phyloP scores from a whole-genome alignment of 352 stramenopile genomes.

The Globisporangium lucens region DNA sequence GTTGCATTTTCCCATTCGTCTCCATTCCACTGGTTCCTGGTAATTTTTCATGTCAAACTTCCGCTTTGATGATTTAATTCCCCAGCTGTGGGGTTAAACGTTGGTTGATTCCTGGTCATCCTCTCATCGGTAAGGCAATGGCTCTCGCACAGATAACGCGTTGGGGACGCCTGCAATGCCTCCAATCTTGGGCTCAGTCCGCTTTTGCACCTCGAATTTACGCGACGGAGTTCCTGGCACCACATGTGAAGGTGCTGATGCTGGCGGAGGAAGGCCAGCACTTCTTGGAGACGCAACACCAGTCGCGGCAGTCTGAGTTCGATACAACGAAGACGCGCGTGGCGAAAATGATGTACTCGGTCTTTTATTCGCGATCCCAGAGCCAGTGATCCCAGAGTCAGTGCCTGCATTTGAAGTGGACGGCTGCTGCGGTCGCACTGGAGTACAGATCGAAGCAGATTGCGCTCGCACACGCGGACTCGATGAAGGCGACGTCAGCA shows the following conservation, averaged over 20 bases:
- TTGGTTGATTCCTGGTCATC: too few relatives aligned
- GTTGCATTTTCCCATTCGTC: background rate
- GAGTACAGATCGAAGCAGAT: constrained; percentile 32
- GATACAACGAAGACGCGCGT: constrained; percentile 23
- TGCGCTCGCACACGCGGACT: constrained; percentile 28
- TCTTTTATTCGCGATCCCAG: constrained; percentile 14
- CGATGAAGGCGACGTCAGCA: constrained; percentile 3
- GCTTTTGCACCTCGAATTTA: constrained; percentile 53
- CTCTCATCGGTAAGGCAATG: constrained; percentile 52
- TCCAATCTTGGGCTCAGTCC: constrained; percentile 25
- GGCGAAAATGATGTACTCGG: constrained; percentile 50
- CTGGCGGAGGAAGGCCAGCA: constrained; percentile 8
- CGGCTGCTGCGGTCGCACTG: constrained; percentile 9
- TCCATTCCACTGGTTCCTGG: background rate
- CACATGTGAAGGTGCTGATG: background rate
- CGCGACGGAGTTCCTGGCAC: constrained; percentile 13
- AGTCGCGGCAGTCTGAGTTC: background rate
- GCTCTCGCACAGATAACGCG: constrained; percentile 36
- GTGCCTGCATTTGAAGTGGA: background rate
- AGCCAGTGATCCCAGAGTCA: background rate
- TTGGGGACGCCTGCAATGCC: constrained; percentile 46
- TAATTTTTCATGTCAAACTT: background rate
- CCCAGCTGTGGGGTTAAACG: too few relatives aligned
- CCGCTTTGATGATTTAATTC: background rate
- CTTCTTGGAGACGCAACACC: constrained; percentile 14